Conservation (phyloP, 345 rosid species). For the Populus ilicifolia region DNA sequence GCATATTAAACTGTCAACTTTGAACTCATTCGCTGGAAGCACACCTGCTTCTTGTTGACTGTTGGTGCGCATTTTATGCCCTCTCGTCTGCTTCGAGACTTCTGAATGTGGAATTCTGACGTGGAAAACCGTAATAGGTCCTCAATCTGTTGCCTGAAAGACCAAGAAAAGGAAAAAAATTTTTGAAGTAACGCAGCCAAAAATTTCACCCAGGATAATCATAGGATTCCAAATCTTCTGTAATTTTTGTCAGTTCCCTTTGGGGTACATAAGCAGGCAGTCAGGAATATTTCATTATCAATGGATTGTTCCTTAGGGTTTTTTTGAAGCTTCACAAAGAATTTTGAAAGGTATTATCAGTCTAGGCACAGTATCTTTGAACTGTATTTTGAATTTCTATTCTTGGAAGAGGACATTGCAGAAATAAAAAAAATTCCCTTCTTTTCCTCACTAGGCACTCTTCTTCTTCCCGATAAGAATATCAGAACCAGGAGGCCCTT, state of each 20-base stretch:
- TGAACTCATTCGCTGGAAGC: background rate
- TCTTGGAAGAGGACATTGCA: background rate
- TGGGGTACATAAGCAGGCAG: background rate
- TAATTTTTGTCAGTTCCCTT: background rate
- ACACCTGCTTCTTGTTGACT: background rate
- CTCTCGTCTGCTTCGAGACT: background rate
- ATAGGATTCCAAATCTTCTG: constrained; percentile 8
- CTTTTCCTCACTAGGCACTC: background rate
- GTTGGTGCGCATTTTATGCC: background rate
- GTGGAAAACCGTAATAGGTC: background rate
- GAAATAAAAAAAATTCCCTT: background rate
- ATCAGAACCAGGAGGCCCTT: background rate
- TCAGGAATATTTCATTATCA: constrained; percentile 11
- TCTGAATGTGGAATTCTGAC: background rate
- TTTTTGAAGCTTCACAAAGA: background rate
- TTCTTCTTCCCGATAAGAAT: background rate
- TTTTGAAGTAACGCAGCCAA: background rate
- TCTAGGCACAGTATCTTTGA: background rate
- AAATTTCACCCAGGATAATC: constrained; percentile 2
- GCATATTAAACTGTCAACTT: background rate
- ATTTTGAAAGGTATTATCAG: background rate
- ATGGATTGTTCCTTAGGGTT: background rate
- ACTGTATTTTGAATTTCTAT: background rate
- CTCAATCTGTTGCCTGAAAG: constrained; percentile 1
- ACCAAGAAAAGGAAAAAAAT: background rate